Conservation (phyloP, 1,139 yeast species). For the Magnusiomyces paraingens region DNA sequence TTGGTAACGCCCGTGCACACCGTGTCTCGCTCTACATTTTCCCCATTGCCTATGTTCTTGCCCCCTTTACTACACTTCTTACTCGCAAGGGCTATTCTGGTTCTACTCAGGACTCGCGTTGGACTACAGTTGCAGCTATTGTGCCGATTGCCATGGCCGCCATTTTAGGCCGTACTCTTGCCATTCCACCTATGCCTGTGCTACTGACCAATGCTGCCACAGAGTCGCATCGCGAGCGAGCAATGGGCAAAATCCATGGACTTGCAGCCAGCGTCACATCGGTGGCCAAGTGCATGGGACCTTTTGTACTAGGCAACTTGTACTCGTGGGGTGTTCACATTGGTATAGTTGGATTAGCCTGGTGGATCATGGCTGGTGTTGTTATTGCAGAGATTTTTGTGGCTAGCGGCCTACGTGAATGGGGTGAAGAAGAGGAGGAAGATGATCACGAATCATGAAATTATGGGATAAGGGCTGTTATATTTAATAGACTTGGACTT, state of each 20-base stretch:
- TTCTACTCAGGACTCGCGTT: conserved; percentile 37
- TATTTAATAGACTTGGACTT: too few relatives aligned
- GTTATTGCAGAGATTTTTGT: conserved; percentile 23
- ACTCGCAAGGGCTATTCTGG: conserved; percentile 18
- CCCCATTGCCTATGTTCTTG: conserved; percentile 44
- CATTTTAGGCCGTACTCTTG: conserved; percentile 27
- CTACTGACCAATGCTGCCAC: conserved; percentile 31
- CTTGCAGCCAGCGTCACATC: conserved; percentile 38
- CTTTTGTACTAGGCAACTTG: conserved; percentile 46
- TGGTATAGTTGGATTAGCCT: conserved; percentile 44
- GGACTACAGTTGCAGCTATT: conserved; percentile 4
- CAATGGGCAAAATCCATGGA: conserved; percentile 31
- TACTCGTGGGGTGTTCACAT: conserved; percentile 43
- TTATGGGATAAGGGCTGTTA: not conserved
- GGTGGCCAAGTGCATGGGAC: conserved; percentile 52
- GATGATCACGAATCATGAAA: not conserved
- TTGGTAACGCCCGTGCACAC: conserved; percentile 44
- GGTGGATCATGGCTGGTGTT: conserved; percentile 42
- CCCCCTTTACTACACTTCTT: conserved; percentile 37
- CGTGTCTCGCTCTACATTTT: conserved; percentile 40
- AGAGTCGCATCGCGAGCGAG: conserved; percentile 15
- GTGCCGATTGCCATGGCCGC: conserved; percentile 16
- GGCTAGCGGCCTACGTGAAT: conserved; percentile 25
- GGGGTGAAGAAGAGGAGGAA: conserved; percentile 22
- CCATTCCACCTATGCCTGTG: conserved; percentile 31